Evolutionary conservation across 805 yeast genomes (phyloP).

Genomic region (Kuraishia hungarica): DNA sequence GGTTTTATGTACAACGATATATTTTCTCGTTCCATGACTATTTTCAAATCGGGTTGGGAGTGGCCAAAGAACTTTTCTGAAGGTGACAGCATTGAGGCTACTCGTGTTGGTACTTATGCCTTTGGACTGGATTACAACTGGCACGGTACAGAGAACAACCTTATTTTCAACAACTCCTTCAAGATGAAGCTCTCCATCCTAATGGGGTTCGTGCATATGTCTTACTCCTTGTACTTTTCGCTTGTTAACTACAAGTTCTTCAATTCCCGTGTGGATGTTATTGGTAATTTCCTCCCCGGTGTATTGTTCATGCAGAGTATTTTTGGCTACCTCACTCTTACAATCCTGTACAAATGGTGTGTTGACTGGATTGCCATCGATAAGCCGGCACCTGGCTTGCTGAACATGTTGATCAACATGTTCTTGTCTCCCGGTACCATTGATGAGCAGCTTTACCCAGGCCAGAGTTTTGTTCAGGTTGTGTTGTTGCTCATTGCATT

Average conservation of each 20-base stretch:
- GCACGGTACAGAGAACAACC: slow-evolving; percentile 94
- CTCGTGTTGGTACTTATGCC: slow-evolving; percentile 59
- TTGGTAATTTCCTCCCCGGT: slow-evolving; percentile 94
- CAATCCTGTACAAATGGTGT: slow-evolving; percentile 90
- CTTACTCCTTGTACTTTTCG: slow-evolving; percentile 80
- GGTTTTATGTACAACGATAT: slow-evolving; percentile 92
- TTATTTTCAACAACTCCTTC: slow-evolving; percentile 88
- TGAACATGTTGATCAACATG: slow-evolving; percentile 94
- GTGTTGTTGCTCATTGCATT: slow-evolving; percentile 68
- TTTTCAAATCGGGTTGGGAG: slow-evolving; percentile 86
- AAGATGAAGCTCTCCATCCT: slow-evolving; percentile 94
- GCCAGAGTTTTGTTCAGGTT: slow-evolving; percentile 73
- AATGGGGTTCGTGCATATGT: slow-evolving; percentile 94
- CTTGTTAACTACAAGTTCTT: slow-evolving; percentile 69
- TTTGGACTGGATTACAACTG: slow-evolving; percentile 91
- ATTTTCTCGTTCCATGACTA: slow-evolving; percentile 83
- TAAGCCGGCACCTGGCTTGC: slow-evolving; percentile 81
- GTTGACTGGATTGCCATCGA: slow-evolving; percentile 80
- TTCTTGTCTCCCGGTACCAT: slow-evolving; percentile 87
- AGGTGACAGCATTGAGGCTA: slow-evolving; percentile 66
- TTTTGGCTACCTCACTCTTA: slow-evolving; percentile 82
- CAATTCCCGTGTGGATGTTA: slow-evolving; percentile 66
- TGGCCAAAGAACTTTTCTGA: slow-evolving; percentile 74
- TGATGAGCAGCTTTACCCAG: slow-evolving; percentile 70
- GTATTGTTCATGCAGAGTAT: slow-evolving; percentile 92